Base-by-base conservation (phyloP, 805 yeast species). In the Hanseniaspora nectarophila region DNA sequence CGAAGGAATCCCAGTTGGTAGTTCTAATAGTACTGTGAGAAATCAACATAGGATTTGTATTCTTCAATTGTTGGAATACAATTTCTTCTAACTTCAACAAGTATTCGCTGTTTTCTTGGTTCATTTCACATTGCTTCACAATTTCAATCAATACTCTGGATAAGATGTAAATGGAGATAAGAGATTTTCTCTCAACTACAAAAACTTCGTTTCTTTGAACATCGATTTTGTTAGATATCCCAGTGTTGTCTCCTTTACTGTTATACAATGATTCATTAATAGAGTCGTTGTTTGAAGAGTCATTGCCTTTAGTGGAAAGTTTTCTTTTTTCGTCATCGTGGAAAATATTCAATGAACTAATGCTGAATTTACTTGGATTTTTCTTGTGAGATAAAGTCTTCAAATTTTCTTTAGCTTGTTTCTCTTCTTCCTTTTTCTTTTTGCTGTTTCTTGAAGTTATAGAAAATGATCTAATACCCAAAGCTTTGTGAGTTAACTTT, bases 141-240 rank as follows among this genome's bases (percentile, higher is more conserved):
- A 92, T 88, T 62, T 90, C 97, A 52, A 90, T 85, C 49, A 92
- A 72, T 0, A 89, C 97, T 42, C 98, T 76, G 66, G 97, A 90
- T 16, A 92, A 67, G 33, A 92, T 84, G 64, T 80, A 92, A 18
- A 92, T 88, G 54, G 92, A 81, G 2, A 92, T 86, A 45, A 89
- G 69, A 10, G 90, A 85, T 64, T 86, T 87, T 54, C 94, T 70
- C 55, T 90, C 97, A 0, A 94, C 90, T 59, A 82, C 86, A 4
- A 86, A 77, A 5, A 87, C 90, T 0, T 80, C 76, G 50, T 78
- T 80, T 59, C 79, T 74, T 0, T 86, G 66, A 13, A 62, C 56
- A 37, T 70, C 71, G 0, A 70, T 69, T 37, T 64, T 65, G 50
- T 65, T 58, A 58, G 68, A 71, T 24, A 70, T 54, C 9, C 62